Conservation (phyloP, 768 basidiomycete species). For the Lactifluus echinatus region DNA sequence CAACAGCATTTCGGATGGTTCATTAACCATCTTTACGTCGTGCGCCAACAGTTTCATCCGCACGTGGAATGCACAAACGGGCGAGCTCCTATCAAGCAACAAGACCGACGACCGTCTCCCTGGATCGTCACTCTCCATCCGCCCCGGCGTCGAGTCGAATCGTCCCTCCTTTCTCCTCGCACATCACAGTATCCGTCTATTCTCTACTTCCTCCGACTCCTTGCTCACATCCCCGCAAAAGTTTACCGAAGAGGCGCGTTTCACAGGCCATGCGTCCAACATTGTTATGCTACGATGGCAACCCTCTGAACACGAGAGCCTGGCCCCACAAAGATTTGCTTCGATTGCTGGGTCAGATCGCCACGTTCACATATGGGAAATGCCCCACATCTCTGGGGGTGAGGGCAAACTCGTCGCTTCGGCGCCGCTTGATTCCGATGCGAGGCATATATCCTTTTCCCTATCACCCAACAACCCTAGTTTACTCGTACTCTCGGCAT, state of each 20-base stretch:
- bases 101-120: slow-evolving; percentile 52
- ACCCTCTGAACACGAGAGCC: slow-evolving; percentile 26
- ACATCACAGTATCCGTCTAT: slow-evolving; percentile 50
- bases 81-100: slow-evolving; percentile 41
- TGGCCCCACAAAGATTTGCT: slow-evolving; percentile 40
- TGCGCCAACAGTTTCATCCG: slow-evolving; percentile 48
- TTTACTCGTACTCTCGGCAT: slow-evolving; percentile 48
- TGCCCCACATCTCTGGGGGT: slow-evolving; percentile 32
- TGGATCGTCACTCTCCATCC: slow-evolving; percentile 43
- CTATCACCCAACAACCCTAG: slow-evolving; percentile 28
- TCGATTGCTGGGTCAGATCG: slow-evolving; percentile 57
- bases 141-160: slow-evolving; percentile 29
- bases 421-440: slow-evolving; percentile 56
- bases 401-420: slow-evolving; percentile 52
- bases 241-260: slow-evolving; percentile 39
- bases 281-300: slow-evolving; percentile 48
- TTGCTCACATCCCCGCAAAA: slow-evolving; percentile 31
- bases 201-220: slow-evolving; percentile 30
- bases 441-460: slow-evolving; percentile 33
- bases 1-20: slow-evolving; percentile 24
- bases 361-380: slow-evolving; percentile 53
- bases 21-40: slow-evolving; percentile 44
- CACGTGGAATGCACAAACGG: slow-evolving; percentile 48
- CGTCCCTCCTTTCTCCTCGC: slow-evolving; percentile 42
- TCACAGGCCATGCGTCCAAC: slow-evolving; percentile 59